Evolutionary conservation across 164 flowering plant genomes (phyloP).

Genomic region (Vitis rupestris): DNA sequence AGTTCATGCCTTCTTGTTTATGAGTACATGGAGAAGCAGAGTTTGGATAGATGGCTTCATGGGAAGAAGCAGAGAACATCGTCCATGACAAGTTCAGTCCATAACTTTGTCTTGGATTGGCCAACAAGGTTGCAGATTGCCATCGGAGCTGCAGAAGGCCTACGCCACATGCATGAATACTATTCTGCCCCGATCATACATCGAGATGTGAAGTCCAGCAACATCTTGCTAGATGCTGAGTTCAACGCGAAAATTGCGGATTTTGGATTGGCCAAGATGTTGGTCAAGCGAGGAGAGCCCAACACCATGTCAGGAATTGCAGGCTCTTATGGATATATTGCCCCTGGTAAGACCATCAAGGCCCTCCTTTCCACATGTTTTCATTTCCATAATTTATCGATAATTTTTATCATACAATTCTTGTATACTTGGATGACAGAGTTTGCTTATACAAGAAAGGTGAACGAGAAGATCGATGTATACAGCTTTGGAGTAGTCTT

Average conservation of each 20-base stretch:
- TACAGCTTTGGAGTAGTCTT: slow-evolving; percentile 94
- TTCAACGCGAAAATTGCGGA: slow-evolving; percentile 78
- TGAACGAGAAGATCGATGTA: slow-evolving; percentile 75
- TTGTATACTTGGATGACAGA: slow-evolving; percentile 39
- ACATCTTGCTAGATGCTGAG: slow-evolving; percentile 71
- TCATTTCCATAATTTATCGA: too few relatives aligned
- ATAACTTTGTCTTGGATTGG: slow-evolving; percentile 53
- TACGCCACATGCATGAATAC: slow-evolving; percentile 83
- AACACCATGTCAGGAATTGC: slow-evolving; percentile 69
- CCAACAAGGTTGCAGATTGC: slow-evolving; percentile 69
- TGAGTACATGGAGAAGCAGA: slow-evolving; percentile 79
- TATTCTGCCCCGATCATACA: slow-evolving; percentile 79
- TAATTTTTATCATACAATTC: background rate
- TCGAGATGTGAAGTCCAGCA: slow-evolving; percentile 86
- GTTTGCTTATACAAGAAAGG: slow-evolving; percentile 60
- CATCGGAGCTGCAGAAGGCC: slow-evolving; percentile 84
- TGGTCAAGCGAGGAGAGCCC: slow-evolving; percentile 46
- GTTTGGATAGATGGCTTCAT: slow-evolving; percentile 79
- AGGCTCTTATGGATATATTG: slow-evolving; percentile 86
- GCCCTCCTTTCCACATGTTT: too few relatives aligned
- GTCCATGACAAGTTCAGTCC: slow-evolving; percentile 8
- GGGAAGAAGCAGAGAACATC: slow-evolving; percentile 29
- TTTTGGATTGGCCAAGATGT: slow-evolving; percentile 78
- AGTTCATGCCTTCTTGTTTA: slow-evolving; percentile 78
- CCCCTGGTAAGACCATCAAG: slow-evolving; percentile 64